Base-by-base conservation (phyloP, 768 basidiomycete genomes). In the Russula sp. region DNA sequence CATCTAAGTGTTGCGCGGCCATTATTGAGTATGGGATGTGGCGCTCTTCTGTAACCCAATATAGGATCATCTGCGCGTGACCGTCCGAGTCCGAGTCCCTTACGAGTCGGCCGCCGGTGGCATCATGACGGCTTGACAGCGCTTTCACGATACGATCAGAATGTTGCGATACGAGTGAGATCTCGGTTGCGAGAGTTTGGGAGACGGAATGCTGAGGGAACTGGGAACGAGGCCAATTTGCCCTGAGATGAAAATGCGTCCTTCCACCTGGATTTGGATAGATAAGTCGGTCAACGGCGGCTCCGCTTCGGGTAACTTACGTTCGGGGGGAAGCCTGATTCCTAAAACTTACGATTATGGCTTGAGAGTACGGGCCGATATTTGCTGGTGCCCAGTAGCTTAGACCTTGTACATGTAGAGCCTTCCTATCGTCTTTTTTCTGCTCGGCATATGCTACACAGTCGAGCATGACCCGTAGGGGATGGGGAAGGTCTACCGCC, bases 301-400 rank as follows among this genome's bases (percentile, higher is more conserved):
- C 42, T 8, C 28, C 20, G 36, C 13, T 34, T 42, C 38, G 16
- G 32, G 51, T 30, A 30, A 30, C 28, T 30, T 30, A 30, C 5
- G 28, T 30, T 30, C 13, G 14, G 1, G 4, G 16, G 24, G 5
- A 13, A 22, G 0, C 26, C 13, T 52, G 8, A 16, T n/a, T 10
- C 10, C 2, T 59, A 5, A 36, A 30, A 76, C 85, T 70, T 59
- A 95, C 96, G 57, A 81, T 79, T 67, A 98, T 84, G 2, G 93
- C 90, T 76, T 99, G 97, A 5, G 94, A 97, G 75, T 99, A 99
- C 5, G 97, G 97, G 0, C 97, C 97, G 60, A 99, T 98, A 73
- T 98, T 99, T 11, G 97, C 97, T 14, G 97, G 94, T 30, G 95
- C 97, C 97, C 97, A 99, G 72, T 98, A 98, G 74, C 96, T 98